These are phyloP conservation scores for Dothideomycetes sp. DNA, from an alignment of 2,329 filamentous ascomycete species.

Conservation along the genomic window DNA sequence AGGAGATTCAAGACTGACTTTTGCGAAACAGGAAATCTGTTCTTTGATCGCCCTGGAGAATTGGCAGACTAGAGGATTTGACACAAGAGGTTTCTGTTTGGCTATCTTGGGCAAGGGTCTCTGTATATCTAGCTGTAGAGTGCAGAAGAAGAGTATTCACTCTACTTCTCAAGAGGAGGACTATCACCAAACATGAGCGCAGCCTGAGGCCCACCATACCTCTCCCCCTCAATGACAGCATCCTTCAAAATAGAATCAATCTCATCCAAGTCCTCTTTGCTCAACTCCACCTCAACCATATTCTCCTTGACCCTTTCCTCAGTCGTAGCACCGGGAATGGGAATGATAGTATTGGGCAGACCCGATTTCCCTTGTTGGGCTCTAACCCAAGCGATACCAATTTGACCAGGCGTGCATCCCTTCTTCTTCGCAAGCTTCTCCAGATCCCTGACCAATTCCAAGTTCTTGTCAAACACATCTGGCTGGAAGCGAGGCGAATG, in stretches of 20 bases:
- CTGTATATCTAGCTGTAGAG: no score
- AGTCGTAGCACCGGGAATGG: constrained; percentile 35
- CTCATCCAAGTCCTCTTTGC: constrained; percentile 41
- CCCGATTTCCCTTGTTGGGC: constrained; percentile 33
- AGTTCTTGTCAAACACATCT: constrained; percentile 55
- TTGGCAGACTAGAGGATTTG: no score
- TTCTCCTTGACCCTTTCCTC: constrained; percentile 34
- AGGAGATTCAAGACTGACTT: no score
- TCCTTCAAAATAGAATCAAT: constrained; percentile 43
- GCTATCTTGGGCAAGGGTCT: no score
- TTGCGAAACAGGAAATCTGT: no score
- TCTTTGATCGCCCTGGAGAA: no score
- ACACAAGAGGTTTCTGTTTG: no score
- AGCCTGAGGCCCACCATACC: constrained; percentile 27
- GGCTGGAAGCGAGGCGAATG: constrained; percentile 51
- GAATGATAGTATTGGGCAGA: constrained; percentile 35
- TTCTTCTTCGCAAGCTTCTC: constrained; percentile 51
- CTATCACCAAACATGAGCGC: constrained; percentile 22
- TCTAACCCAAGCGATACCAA: constrained; percentile 42
- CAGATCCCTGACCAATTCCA: constrained; percentile 51
- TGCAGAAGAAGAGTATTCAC: no score
- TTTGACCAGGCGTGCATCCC: constrained; percentile 37
- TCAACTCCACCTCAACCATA: constrained; percentile 31
- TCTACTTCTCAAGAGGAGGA: constrained; percentile 18
- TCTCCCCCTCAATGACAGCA: constrained; percentile 33